Conservation (phyloP, 148 eudicot genomes). For the Linanthus parryae region DNA sequence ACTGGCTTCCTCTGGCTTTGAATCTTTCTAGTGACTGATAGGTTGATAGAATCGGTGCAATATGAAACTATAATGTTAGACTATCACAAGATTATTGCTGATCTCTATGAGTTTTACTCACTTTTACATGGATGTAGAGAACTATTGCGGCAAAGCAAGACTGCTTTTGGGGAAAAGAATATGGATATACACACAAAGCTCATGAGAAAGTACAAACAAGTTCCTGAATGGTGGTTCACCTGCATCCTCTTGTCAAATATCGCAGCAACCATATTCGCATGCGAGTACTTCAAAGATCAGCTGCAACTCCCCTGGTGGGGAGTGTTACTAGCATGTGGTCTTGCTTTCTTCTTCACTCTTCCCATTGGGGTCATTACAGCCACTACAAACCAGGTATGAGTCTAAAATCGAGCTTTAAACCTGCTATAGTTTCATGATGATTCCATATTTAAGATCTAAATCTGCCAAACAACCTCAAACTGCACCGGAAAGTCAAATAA, state of each 20-base stretch:
- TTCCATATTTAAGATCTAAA: too few species aligned
- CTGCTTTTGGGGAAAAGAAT: slow-evolving; percentile 30
- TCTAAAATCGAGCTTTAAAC: too few species aligned
- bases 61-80: too few species aligned
- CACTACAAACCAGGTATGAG: slow-evolving; percentile 43
- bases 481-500: too few species aligned
- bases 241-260: slow-evolving; percentile 31
- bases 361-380: slow-evolving; percentile 51
- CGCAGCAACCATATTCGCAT: slow-evolving; percentile 17
- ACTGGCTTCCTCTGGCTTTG: too few species aligned
- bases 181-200: slow-evolving; percentile 48
- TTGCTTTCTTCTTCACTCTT: slow-evolving; percentile 51
- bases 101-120: slow-evolving; percentile 1
- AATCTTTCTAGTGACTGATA: too few species aligned
- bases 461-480: too few species aligned
- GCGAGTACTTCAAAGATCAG: slow-evolving; percentile 29
- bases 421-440: too few species aligned
- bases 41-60: too few species aligned
- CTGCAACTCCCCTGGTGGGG: slow-evolving; percentile 70
- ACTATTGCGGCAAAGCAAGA: slow-evolving; percentile 38
- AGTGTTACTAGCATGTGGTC: slow-evolving; percentile 35
- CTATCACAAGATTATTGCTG: too few species aligned
- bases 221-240: slow-evolving; percentile 56
- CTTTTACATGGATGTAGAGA: slow-evolving; percentile 17
- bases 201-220: slow-evolving; percentile 50